Evolutionary conservation across 495 filamentous ascomycete genomes (phyloP), one percentile per base, ranked within the genome.

Genomic region (Podospora comata): DNA sequence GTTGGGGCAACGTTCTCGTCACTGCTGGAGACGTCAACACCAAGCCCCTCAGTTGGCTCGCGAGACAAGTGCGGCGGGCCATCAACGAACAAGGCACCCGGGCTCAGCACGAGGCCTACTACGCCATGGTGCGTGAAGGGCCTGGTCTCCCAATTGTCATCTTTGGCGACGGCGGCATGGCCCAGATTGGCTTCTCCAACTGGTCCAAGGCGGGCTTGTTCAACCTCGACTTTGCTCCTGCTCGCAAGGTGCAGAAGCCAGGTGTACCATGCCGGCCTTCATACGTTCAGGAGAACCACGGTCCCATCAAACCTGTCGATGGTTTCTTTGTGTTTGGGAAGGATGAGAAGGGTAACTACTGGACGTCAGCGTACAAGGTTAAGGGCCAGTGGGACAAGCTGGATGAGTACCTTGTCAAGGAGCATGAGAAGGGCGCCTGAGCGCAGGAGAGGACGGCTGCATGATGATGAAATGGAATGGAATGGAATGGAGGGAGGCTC

Each of bases 281-380:
- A 1, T 77, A 72, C 32, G 73, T 79, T 54, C 78, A 79, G 67
- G 73, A 76, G 20, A 79, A 75, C 61, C 77, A 77, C 23, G 70
- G 69, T 5, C 72, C 75, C 6, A 65, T 75, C 60, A 75, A 75
- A 26, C 69, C 71, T 5, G 67, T 68, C 48, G 70, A 78, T 60
- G 77, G 75, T 56, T 77, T 79, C 70, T 72, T 77, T 32, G 77
- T 85, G 26, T 64, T 85, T 11, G 84, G 84, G 1, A 83, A 84
- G 72, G 83, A 85, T 67, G 72, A 69, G 16, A 76, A 78, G 32
- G 84, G 81, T 1, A 84, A 85, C 69, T 86, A 83, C 60, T 84
- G 81, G 84, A 66, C 80, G 6, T 70, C 73, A 1, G 79, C 79
- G 6, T 79, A 70, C 64, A 71, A 80, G 73, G 63, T 71, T 19